Evolutionary conservation across 352 stramenopile genomes (phyloP).

Genomic region (Pythium monospermum): DNA sequence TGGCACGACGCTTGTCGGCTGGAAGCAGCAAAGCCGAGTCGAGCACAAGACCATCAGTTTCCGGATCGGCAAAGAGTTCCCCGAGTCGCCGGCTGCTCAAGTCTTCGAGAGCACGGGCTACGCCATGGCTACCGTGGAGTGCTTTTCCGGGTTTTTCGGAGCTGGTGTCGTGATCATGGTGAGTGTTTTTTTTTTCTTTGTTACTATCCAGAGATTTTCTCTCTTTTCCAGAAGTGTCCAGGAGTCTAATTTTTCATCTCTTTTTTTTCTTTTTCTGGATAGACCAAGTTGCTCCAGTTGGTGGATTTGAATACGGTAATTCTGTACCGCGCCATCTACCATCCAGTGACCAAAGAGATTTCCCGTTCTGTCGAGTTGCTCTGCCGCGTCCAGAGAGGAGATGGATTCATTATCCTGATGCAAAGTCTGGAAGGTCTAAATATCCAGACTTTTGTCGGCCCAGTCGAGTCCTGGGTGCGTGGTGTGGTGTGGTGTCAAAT

Average conservation of each 20-base stretch:
- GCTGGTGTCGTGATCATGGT: conserved; percentile 24
- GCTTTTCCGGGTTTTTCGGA: conserved; percentile 24
- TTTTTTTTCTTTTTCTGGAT: not conserved
- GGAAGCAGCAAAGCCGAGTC: conserved; percentile 21
- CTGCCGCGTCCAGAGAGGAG: conserved; percentile 35
- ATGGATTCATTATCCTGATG: conserved; percentile 54
- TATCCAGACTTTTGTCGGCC: conserved; percentile 44
- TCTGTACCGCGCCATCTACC: conserved; percentile 54
- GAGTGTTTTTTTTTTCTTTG: not conserved
- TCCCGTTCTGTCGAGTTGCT: conserved; percentile 52
- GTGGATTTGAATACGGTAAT: conserved; percentile 45
- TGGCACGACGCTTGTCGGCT: conserved; percentile 13
- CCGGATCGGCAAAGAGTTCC: conserved; percentile 19
- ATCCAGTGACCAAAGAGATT: conserved; percentile 45
- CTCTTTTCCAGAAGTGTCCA: not conserved
- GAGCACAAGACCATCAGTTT: conserved; percentile 27
- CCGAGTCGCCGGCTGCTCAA: conserved; percentile 4
- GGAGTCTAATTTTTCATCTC: not conserved
- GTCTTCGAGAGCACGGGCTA: conserved; percentile 22
- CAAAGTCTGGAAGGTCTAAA: conserved; percentile 46
- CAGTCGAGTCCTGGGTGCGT: conserved; percentile 43
- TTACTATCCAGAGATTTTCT: no score
- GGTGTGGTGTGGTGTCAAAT: conserved; percentile 48
- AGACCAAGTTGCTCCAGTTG: conserved; percentile 37
- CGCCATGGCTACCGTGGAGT: conserved; percentile 14